phyloP scores from a whole-genome alignment of 2,329 filamentous ascomycete genomes.

The Fusarium nurragi region DNA sequence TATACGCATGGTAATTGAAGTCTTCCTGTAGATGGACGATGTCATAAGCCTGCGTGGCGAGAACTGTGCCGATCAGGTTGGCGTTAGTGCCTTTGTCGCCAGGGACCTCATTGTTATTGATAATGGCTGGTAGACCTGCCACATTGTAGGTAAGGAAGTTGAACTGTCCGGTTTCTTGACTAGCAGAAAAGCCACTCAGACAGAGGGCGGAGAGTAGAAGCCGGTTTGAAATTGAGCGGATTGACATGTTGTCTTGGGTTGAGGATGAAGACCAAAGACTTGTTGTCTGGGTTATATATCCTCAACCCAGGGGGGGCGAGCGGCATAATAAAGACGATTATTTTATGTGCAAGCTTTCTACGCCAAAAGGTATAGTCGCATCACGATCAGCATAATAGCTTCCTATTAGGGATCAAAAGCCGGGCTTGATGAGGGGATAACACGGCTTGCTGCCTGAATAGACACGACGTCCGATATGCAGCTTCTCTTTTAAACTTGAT shows the following conservation, averaged over 20 bases:
- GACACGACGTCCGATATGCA: constrained; percentile 5
- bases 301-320: too few species aligned
- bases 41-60: constrained; percentile 66
- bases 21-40: constrained; percentile 75
- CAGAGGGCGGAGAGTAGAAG: constrained; percentile 17
- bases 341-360: neutral
- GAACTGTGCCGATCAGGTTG: constrained; percentile 63
- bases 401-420: constrained; percentile 10
- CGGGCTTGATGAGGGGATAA: neutral
- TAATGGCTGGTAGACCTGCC: constrained; percentile 64
- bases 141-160: constrained; percentile 67
- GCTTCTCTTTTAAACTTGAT: constrained; percentile 1
- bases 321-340: neutral
- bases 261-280: neutral
- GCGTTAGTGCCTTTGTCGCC: constrained; percentile 70
- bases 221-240: constrained; percentile 1
- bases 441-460: neutral
- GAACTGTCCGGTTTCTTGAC: constrained; percentile 52
- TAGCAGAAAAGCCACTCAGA: neutral
- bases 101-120: constrained; percentile 66
- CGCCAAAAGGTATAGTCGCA: constrained; percentile 1
- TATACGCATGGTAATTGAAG: constrained; percentile 73
- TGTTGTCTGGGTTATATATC: neutral
- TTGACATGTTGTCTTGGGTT: constrained; percentile 2
- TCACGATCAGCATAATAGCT: constrained; percentile 18